Evolutionary conservation across 2,329 filamentous ascomycete species (phyloP).

Genomic region (Talaromyces verruculosus): DNA sequence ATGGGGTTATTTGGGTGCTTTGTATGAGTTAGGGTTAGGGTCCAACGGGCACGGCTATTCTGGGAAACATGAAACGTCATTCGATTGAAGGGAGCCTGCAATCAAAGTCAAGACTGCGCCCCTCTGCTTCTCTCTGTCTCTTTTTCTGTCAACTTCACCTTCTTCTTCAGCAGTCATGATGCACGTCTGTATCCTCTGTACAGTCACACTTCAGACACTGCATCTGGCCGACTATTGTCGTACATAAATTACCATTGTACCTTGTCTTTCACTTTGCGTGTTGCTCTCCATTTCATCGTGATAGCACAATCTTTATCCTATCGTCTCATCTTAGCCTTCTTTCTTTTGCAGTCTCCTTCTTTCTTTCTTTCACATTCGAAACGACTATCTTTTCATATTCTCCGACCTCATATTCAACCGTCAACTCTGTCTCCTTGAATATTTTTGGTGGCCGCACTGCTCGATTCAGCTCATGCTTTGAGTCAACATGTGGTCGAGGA

Average conservation of each 20-base stretch:
- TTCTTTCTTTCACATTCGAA: neutral
- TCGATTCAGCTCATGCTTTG: neutral
- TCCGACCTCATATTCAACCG: neutral
- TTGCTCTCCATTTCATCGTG: neutral
- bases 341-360: neutral
- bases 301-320: neutral
- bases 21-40: neutral
- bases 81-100: neutral
- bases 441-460: neutral
- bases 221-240: neutral
- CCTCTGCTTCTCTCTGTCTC: neutral
- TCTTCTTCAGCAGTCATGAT: neutral
- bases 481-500: slow-evolving; percentile 56
- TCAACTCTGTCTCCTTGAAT: neutral
- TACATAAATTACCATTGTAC: neutral
- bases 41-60: neutral
- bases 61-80: slow-evolving; percentile 20
- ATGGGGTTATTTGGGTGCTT: neutral
- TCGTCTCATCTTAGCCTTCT: neutral
- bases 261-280: neutral
- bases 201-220: neutral
- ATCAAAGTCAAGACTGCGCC: slow-evolving; percentile 3
- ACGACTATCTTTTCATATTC: neutral
- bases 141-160: neutral
- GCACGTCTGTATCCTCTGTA: neutral